Conservation (phyloP, 345 rosid species). For the Boechera stricta region DNA sequence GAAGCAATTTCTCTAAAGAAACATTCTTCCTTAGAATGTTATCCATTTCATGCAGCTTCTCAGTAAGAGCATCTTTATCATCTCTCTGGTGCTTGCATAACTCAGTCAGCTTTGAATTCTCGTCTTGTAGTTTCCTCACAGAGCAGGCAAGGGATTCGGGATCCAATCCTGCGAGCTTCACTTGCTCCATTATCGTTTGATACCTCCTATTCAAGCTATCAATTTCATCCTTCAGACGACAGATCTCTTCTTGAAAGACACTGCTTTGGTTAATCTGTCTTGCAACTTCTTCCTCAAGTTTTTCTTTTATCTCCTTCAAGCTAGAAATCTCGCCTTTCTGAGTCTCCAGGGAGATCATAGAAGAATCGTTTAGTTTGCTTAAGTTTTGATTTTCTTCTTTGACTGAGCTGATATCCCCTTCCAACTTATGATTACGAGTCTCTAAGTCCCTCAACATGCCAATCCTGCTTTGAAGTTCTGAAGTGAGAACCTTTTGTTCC, state of each 20-base stretch:
- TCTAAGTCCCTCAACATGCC: constrained; percentile 63
- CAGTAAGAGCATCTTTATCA: constrained; percentile 55
- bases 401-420: constrained; percentile 58
- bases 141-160: constrained; percentile 58
- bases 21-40: constrained; percentile 60
- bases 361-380: constrained; percentile 57
- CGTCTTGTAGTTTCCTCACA: constrained; percentile 69
- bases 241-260: constrained; percentile 75
- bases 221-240: constrained; percentile 72
- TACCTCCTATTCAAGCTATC: constrained; percentile 60
- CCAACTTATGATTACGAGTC: constrained; percentile 55
- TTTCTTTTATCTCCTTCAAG: constrained; percentile 69
- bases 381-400: constrained; percentile 60
- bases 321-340: constrained; percentile 58
- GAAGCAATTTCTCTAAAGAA: constrained; percentile 64
- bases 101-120: constrained; percentile 70
- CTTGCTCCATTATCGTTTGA: constrained; percentile 63
- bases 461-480: constrained; percentile 65
- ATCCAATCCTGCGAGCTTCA: constrained; percentile 65
- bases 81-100: constrained; percentile 50
- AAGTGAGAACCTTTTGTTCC: constrained; percentile 69
- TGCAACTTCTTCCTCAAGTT: constrained; percentile 73
- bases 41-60: constrained; percentile 66
- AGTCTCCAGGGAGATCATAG: constrained; percentile 50
- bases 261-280: constrained; percentile 59